Evolutionary conservation across 352 stramenopile genomes (phyloP).

Genomic region (Globisporangium carolinianum): DNA sequence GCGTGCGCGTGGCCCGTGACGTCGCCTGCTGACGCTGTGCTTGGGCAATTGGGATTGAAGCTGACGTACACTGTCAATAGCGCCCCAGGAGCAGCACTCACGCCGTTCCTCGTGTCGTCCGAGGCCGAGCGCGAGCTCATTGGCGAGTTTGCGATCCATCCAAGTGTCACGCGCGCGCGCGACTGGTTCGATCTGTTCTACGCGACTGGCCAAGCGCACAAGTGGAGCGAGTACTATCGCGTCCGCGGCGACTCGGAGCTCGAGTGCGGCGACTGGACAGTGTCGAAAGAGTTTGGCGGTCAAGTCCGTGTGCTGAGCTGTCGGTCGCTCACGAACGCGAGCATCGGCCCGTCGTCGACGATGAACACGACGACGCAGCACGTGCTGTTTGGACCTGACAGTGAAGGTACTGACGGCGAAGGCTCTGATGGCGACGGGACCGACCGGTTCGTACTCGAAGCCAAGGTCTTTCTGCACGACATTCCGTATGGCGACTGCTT

Average conservation of each 20-base stretch:
- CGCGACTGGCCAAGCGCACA: conserved; percentile 32
- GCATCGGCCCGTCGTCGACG: conserved; percentile 75
- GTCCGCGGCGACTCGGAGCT: conserved; percentile 71
- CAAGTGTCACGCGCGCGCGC: conserved; percentile 33
- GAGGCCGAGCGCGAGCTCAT: conserved; percentile 56
- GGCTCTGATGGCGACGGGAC: conserved; percentile 4
- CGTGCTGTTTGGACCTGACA: conserved; percentile 23
- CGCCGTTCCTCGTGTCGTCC: conserved; percentile 67
- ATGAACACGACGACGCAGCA: conserved; percentile 79
- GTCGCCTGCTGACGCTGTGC: conserved; percentile 50
- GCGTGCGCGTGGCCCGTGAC: conserved; percentile 68
- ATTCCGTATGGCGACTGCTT: conserved; percentile 87
- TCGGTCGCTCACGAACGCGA: conserved; percentile 71
- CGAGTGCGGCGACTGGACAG: conserved; percentile 54
- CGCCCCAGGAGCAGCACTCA: conserved; percentile 28
- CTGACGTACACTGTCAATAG: conserved; percentile 62
- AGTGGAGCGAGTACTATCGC: conserved; percentile 59
- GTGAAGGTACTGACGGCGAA: conserved; percentile 23
- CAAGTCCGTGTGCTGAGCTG: conserved; percentile 60
- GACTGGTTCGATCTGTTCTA: conserved; percentile 74
- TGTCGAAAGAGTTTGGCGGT: conserved; percentile 61
- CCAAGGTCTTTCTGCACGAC: conserved; percentile 65
- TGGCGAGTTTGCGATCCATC: conserved; percentile 59
- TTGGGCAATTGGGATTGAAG: conserved; percentile 64
- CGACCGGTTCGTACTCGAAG: conserved; percentile 40